Base-by-base conservation (phyloP, 2,329 filamentous ascomycete species). In the Alternaria hordeiaustralica region DNA sequence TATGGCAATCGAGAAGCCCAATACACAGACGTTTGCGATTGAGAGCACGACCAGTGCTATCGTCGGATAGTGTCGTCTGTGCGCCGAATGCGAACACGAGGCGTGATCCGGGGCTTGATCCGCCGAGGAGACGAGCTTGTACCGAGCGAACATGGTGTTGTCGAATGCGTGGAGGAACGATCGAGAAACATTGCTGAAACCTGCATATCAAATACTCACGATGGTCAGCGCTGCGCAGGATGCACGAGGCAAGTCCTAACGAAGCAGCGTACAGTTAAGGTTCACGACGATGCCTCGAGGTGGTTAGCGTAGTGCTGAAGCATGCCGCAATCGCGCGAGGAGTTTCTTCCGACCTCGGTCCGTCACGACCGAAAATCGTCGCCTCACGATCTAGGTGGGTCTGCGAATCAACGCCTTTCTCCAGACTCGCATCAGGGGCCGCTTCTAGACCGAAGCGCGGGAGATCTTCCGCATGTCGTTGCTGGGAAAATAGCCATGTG, bases 81-180 rank as follows among this genome's bases (percentile, higher is more conserved):
- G 57, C 21, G 20, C 28, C 11, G 41, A 45, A 50, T 10, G 15
- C 28, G 41, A 12, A 26, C 36, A 28, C 41, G 26, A 41, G n/a
- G 18, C 26, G 26, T 41, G 28, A 56, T 56, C 58, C 51, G 51
- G 18, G 41, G 44, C 21, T 3, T 13, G 53, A 9, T 60, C 41
- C 23, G 25, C 25, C 11, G 50, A 28, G 18, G 51, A 41, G n/a
- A 60, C 11, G n/a, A 43, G 51, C 44, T 55, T 56, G 43, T 60
- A 60, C 13, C 28, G 58, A 49, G 44, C 43, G 30, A 55, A 41
- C 58, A 60, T 60, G 30, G 28, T 56, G 44, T 47, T 30, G 44
- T n/a, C 13, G 43, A 41, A 56, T 4, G 30, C 25, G 21, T 23
- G 43, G 28, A 21, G 23, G 36, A 55, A 33, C 51, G 26, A 55